Base-by-base conservation (phyloP, 2,329 filamentous ascomycete species). In the Bipolaris gigantea region DNA sequence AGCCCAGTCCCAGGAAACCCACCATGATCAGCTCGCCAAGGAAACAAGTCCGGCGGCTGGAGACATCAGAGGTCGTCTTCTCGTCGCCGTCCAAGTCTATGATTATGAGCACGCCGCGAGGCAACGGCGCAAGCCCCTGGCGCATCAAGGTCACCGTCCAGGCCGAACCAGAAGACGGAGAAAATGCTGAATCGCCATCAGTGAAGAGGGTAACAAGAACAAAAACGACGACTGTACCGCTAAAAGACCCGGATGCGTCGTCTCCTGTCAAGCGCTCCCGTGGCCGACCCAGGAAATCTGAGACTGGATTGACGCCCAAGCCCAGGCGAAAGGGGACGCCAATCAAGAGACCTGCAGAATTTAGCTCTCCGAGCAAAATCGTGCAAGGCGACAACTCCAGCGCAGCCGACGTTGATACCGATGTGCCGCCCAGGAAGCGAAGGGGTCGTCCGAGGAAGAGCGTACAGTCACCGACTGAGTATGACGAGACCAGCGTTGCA, bases 111-210 rank as follows among this genome's bases (percentile, higher is more conserved):
- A 77, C 77, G 7, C 74, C 73, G 16, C 63, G 71, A 13, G 62
- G 66, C 11, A 67, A 66, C 15, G 73, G 70, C 48, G 71, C 68
- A 27, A 80, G 76, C 60, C 79, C 79, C 18, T 80, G 77, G 77
- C 73, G 75, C 53, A 79, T 81, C 66, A 79, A 77, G 51, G 78
- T 81, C 50, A 81, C 79, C 1, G 79, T 81, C 9, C 69, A 81
- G 59, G 77, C 78, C 13, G 77, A 80, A 57, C 76, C 76, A 34
- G 67, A 69, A 16, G 67, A 61, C 50, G 63, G 61, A 33, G 72
- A 73, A 35, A 69, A 71, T 51, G 45, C 59, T 10, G 53, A 59
- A 43, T 73, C 72, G 10, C 73, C 72, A 16, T 67, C 60, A 10
- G 62, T 67, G 4, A 64, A 63, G 42, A 66, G 60, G 30, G 51